Evolutionary conservation across 2,329 filamentous ascomycete species (phyloP).

Genomic region (Mycocentrospora acerina): DNA sequence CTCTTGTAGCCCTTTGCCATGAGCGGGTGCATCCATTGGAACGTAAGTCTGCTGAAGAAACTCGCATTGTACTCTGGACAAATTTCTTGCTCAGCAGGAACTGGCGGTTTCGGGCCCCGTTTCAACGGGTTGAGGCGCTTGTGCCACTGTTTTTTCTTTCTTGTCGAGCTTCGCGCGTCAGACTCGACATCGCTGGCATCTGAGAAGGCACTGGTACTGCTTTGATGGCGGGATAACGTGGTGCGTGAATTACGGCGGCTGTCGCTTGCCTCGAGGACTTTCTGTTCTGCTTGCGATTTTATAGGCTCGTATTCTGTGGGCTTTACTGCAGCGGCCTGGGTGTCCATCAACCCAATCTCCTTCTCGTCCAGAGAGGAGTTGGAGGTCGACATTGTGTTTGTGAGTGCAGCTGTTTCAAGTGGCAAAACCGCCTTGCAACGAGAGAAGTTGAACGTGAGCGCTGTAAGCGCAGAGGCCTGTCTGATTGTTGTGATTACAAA

Average conservation of each 20-base stretch:
- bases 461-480: background rate
- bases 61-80: conserved; percentile 73
- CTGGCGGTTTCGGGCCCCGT: conserved; percentile 54
- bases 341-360: conserved; percentile 39
- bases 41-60: conserved; percentile 75
- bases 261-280: conserved; percentile 29
- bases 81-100: conserved; percentile 54
- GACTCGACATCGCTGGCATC: conserved; percentile 34
- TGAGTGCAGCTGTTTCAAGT: conserved; percentile 1
- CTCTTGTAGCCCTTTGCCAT: conserved; percentile 86
- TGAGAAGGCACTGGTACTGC: conserved; percentile 28
- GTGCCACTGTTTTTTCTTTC: conserved; percentile 60
- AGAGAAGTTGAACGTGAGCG: conserved; percentile 1
- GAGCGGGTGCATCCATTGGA: conserved; percentile 86
- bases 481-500: too few relatives aligned
- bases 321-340: conserved; percentile 34
- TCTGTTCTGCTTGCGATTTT: conserved; percentile 38
- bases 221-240: conserved; percentile 29
- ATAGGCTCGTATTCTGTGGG: conserved; percentile 45
- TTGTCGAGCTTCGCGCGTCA: conserved; percentile 26
- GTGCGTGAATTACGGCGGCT: conserved; percentile 21
- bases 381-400: conserved; percentile 24
- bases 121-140: conserved; percentile 55
- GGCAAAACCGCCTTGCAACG: conserved; percentile 3
- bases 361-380: conserved; percentile 33